Conservation (phyloP, 2,329 filamentous ascomycete species). For the Aspergillus quadricinctus region DNA sequence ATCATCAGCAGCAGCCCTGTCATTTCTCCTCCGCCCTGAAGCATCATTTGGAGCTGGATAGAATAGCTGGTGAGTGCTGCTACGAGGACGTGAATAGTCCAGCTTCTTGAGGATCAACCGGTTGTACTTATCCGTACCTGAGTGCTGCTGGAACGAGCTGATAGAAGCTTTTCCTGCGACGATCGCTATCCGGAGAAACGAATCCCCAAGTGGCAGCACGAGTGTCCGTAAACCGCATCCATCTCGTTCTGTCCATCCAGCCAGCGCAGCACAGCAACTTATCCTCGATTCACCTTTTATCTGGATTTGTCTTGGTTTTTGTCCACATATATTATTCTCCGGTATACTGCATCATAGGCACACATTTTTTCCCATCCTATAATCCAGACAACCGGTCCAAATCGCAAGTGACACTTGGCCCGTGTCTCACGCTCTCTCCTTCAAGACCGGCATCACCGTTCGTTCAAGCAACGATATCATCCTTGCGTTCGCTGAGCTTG, state of each 20-base stretch:
- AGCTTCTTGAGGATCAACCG: background rate
- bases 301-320: background rate
- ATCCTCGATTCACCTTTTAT: background rate
- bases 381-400: background rate
- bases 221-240: background rate
- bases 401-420: background rate
- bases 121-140: background rate
- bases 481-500: background rate
- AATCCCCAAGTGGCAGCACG: background rate
- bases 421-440: background rate
- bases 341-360: background rate
- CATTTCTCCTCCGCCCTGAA: background rate
- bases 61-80: background rate
- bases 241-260: background rate
- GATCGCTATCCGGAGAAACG: background rate
- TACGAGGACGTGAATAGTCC: background rate
- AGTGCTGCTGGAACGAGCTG: background rate
- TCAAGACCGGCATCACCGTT: background rate
- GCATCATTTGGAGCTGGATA: background rate
- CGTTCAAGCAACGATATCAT: background rate
- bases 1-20: slow-evolving; percentile 18
- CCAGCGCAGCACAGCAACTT: background rate
- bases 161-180: background rate
- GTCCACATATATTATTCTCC: background rate
- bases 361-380: background rate